phyloP scores from a whole-genome alignment of 345 rosid species.

The Hibiscus trionum region DNA sequence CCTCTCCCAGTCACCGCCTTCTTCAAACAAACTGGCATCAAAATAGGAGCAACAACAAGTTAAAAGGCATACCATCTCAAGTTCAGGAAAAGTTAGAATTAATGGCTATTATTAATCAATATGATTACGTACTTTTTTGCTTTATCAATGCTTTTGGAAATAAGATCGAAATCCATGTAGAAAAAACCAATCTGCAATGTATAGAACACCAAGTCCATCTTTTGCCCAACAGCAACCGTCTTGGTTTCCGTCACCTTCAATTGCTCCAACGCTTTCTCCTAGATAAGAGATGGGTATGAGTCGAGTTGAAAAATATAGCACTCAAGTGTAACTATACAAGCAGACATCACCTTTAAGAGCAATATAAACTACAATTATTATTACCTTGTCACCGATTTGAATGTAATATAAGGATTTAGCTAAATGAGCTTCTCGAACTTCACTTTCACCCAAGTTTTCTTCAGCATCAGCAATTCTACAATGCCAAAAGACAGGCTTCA shows the following conservation, averaged over 20 bases:
- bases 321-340: conserved; percentile 6
- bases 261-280: conserved; percentile 97
- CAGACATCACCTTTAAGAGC: neutral
- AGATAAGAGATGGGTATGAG: conserved; percentile 5
- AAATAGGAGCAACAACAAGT: neutral
- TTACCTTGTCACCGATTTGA: conserved; percentile 83
- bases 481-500: neutral
- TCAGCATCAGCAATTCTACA: conserved; percentile 95
- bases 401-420: conserved; percentile 87
- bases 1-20: conserved; percentile 99
- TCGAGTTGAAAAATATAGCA: conserved; percentile 4
- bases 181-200: conserved; percentile 82
- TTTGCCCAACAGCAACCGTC: conserved; percentile 98
- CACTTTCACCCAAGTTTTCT: conserved; percentile 97
- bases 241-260: conserved; percentile 87
- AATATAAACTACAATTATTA: neutral
- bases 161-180: conserved; percentile 93
- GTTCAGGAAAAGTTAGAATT: neutral
- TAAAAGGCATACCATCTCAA: neutral
- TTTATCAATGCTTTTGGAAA: conserved; percentile 92
- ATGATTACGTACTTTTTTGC: conserved; percentile 63
- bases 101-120: conserved; percentile 8
- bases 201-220: conserved; percentile 92
- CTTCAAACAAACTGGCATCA: conserved; percentile 82
- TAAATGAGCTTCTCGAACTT: conserved; percentile 97